These are phyloP conservation scores for Acrodontium crateriforme DNA, from an alignment of 2,329 filamentous ascomycete species.

Conservation along the genomic window DNA sequence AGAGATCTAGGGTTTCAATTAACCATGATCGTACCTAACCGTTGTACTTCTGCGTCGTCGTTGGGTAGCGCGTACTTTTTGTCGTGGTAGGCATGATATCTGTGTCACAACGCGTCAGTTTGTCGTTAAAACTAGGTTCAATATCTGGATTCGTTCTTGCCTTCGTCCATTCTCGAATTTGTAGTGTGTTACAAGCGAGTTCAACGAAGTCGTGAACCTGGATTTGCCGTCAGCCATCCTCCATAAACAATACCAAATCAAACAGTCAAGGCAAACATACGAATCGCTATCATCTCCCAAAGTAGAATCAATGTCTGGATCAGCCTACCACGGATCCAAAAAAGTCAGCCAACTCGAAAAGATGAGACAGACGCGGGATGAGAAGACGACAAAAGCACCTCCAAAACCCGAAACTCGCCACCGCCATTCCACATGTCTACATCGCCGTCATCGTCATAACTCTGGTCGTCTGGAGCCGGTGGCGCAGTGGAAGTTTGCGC, in stretches of 20 bases:
- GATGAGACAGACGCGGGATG: background rate
- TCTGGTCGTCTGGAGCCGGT: too few species aligned
- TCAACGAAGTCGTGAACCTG: slow-evolving; percentile 5
- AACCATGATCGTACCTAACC: slow-evolving; percentile 3
- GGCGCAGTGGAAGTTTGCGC: too few species aligned
- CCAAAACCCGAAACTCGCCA: background rate
- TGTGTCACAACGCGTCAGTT: too few species aligned
- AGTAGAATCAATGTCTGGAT: slow-evolving; percentile 2
- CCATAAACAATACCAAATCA: background rate
- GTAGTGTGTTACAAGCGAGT: slow-evolving; percentile 6
- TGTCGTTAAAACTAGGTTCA: too few species aligned
- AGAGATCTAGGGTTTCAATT: too few species aligned
- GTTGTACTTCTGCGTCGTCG: slow-evolving; percentile 10
- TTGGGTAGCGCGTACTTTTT: slow-evolving; percentile 12
- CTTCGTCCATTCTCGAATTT: slow-evolving; percentile 17
- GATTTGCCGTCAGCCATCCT: too few species aligned
- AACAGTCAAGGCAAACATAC: slow-evolving; percentile 1
- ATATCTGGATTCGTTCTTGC: too few species aligned
- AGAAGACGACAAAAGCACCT: background rate
- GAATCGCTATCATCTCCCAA: slow-evolving; percentile 1
- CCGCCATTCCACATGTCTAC: background rate
- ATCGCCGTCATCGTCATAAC: background rate
- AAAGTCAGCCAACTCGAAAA: background rate
- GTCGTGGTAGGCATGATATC: slow-evolving; percentile 18
- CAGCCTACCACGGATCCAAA: background rate